Percentiles rank a stretch among this genome's conserved stretches.
Conservation (phyloP, 495 filamentous ascomycete genomes). For the Sordaria brevicollis region DNA sequence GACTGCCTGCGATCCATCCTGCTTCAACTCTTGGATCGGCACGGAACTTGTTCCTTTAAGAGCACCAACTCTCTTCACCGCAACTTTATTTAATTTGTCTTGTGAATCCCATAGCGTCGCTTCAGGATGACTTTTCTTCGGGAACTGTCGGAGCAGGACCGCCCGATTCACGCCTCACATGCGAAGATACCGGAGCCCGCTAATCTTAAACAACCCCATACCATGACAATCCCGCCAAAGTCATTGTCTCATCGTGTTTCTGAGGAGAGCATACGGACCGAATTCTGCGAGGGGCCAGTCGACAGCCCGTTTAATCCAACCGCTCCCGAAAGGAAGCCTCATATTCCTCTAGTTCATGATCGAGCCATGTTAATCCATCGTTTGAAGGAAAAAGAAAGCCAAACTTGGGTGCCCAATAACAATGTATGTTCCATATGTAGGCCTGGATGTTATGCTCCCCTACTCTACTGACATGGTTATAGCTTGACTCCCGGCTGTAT, state of each 20-base stretch:
- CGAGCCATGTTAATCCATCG: slow-evolving; percentile 74
- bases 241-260: slow-evolving; percentile 26
- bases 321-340: slow-evolving; percentile 19
- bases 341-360: slow-evolving; percentile 32
- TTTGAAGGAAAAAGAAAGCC: slow-evolving; percentile 70
- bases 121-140: slow-evolving; percentile 52
- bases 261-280: slow-evolving; percentile 44
- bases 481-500: slow-evolving; percentile 32
- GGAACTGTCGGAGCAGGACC: slow-evolving; percentile 28
- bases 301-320: slow-evolving; percentile 25
- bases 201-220: slow-evolving; percentile 9
- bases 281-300: slow-evolving; percentile 46
- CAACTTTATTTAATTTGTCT: neutral
- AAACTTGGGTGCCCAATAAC: slow-evolving; percentile 59
- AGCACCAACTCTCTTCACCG: neutral
- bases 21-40: neutral
- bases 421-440: slow-evolving; percentile 43
- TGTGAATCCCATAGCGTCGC: neutral
- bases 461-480: neutral
- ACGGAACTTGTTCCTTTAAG: neutral
- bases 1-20: neutral
- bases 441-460: neutral
- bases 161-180: neutral
- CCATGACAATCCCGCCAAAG: neutral
- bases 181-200: neutral